phyloP scores from a whole-genome alignment of 768 basidiomycete species.

The Tephrocybe rancida region DNA sequence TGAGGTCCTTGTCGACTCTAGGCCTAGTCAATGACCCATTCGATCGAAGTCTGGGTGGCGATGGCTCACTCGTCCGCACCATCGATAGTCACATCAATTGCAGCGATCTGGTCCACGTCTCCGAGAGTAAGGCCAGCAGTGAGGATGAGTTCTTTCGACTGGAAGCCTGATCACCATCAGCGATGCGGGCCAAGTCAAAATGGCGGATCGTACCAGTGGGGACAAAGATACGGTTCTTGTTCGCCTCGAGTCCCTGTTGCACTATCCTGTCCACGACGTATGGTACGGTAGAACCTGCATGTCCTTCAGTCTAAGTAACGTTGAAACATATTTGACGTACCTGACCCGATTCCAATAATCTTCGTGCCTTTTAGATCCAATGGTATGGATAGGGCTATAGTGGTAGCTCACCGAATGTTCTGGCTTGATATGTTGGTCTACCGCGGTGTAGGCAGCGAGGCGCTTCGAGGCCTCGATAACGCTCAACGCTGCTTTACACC shows the following conservation, averaged over 20 bases:
- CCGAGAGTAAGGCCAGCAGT: constrained; percentile 75
- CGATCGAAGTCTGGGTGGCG: not conserved
- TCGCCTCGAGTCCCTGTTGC: constrained; percentile 74
- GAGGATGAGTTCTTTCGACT: constrained; percentile 95
- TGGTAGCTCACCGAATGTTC: constrained; percentile 70
- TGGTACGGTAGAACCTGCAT: constrained; percentile 84
- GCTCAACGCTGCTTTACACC: constrained; percentile 27
- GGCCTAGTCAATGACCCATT: not conserved
- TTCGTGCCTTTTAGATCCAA: constrained; percentile 26
- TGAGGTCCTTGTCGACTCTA: constrained; percentile 84
- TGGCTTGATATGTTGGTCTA: constrained; percentile 83
- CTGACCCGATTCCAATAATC: constrained; percentile 90
- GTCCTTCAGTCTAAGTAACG: constrained; percentile 7
- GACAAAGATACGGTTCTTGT: constrained; percentile 84
- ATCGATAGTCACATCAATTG: constrained; percentile 95
- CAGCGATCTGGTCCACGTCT: constrained; percentile 86
- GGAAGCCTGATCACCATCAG: constrained; percentile 63
- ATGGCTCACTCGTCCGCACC: constrained; percentile 89
- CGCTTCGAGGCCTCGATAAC: constrained; percentile 82
- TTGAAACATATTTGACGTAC: constrained; percentile 36
- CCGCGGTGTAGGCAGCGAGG: constrained; percentile 92
- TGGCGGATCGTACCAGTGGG: constrained; percentile 66
- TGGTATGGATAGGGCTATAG: not conserved
- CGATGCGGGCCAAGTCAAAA: not conserved
- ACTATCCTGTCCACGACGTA: constrained; percentile 96